These are phyloP conservation scores for Trichoderma parareesei DNA, from an alignment of 495 filamentous ascomycete genomes.

Conservation along the genomic window DNA sequence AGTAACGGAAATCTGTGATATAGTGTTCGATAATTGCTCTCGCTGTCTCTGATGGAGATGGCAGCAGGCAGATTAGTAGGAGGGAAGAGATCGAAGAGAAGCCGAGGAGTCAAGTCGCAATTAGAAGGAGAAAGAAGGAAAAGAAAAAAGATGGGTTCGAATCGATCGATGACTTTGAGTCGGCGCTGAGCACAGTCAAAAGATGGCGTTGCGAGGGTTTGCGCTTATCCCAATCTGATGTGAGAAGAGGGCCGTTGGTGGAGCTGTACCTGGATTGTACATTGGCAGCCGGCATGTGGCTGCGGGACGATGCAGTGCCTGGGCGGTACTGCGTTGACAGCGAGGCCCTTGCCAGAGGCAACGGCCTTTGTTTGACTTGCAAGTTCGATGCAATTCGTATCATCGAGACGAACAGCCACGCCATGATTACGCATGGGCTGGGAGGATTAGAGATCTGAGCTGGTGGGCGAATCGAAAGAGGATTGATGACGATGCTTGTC, in stretches of 20 bases:
- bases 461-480: too few relatives aligned
- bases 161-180: neutral
- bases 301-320: conserved; percentile 1
- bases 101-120: neutral
- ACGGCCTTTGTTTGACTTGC: too few relatives aligned
- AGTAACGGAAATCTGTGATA: too few relatives aligned
- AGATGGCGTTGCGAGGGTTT: neutral
- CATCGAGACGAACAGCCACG: too few relatives aligned
- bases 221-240: neutral
- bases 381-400: too few relatives aligned
- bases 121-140: neutral
- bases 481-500: too few relatives aligned
- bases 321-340: neutral
- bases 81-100: neutral
- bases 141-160: neutral
- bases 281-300: neutral
- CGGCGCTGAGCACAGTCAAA: conserved; percentile 1
- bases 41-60: too few relatives aligned
- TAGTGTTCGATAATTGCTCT: too few relatives aligned
- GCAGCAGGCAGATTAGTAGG: neutral
- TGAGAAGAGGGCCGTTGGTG: neutral
- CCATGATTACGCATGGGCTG: too few relatives aligned
- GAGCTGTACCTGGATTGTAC: conserved; percentile 8
- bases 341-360: too few relatives aligned
- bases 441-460: too few relatives aligned